Evolutionary conservation across 202 grass and related monocot species (phyloP).

Genomic region (Musa balbisiana): DNA sequence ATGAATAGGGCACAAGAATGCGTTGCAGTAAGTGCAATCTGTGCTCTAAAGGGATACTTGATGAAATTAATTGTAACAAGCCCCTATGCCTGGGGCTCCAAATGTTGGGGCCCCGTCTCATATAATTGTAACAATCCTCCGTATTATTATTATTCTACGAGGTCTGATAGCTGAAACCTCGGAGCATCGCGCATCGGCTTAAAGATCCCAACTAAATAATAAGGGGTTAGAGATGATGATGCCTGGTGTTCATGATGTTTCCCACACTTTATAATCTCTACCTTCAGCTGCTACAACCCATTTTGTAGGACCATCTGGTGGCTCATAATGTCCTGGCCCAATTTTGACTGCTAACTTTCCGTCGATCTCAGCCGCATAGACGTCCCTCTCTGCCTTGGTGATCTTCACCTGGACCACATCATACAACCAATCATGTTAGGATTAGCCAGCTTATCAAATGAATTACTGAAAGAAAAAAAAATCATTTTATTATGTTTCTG

Average conservation of each 20-base stretch:
- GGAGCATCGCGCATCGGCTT: no score
- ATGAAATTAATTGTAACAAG: no score
- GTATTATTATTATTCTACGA: no score
- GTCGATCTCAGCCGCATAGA: constrained; percentile 79
- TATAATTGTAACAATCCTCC: no score
- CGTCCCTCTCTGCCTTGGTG: constrained; percentile 62
- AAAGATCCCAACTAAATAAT: neutral
- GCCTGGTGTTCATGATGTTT: constrained; percentile 23
- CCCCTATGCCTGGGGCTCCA: no score
- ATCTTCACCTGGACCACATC: constrained; percentile 64
- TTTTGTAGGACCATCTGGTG: constrained; percentile 35
- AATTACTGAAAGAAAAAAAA: no score
- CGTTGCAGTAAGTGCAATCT: no score
- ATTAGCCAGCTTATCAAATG: neutral
- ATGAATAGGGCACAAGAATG: no score
- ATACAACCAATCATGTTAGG: neutral
- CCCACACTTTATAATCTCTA: constrained; percentile 85
- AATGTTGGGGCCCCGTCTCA: no score
- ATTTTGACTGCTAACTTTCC: constrained; percentile 77
- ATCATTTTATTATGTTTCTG: no score
- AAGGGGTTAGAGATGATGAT: neutral
- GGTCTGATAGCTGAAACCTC: neutral
- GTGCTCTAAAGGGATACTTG: no score
- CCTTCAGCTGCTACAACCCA: constrained; percentile 69
- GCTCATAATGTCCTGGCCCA: constrained; percentile 68